Percentiles rank a stretch among this genome's conserved stretches.
Evolutionary conservation across 805 yeast genomes (phyloP).

Genomic region (Saccharomycopsis oosterbeekiorum): DNA sequence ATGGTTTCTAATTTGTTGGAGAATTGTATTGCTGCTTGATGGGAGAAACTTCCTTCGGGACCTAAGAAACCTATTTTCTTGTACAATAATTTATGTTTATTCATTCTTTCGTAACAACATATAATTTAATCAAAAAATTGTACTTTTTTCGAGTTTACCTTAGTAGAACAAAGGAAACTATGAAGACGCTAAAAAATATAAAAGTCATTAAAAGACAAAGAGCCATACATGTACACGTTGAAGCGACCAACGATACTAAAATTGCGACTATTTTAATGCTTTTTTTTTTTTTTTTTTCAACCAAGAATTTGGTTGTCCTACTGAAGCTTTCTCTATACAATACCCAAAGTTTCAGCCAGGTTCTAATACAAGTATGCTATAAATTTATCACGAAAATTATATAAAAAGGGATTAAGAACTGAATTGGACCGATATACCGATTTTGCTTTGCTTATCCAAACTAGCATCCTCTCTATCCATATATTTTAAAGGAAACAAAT

Average conservation of each 20-base stretch:
- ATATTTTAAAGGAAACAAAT: constrained; percentile 1
- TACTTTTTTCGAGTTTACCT: no score
- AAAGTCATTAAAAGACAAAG: no score
- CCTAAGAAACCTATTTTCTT: constrained; percentile 67
- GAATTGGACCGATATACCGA: constrained; percentile 12
- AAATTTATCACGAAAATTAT: not conserved
- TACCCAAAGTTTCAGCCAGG: no score
- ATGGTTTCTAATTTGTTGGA: constrained; percentile 19
- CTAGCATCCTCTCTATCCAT: not conserved
- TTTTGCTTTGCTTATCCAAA: not conserved
- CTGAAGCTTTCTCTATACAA: not conserved
- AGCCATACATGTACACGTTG: no score
- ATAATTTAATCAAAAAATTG: no score
- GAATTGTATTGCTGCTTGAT: constrained; percentile 39
- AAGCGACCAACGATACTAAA: no score
- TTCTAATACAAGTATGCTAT: no score
- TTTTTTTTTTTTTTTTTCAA: not conserved
- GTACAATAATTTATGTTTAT: not conserved
- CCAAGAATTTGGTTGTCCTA: not conserved
- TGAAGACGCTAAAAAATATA: no score
- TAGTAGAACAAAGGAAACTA: no score
- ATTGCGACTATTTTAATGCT: not conserved
- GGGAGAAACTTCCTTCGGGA: constrained; percentile 89
- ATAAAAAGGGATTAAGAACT: no score
- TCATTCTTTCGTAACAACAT: no score